Evolutionary conservation across 176 grass and related monocot species (phyloP).

Genomic region (Oryza meyeriana): DNA sequence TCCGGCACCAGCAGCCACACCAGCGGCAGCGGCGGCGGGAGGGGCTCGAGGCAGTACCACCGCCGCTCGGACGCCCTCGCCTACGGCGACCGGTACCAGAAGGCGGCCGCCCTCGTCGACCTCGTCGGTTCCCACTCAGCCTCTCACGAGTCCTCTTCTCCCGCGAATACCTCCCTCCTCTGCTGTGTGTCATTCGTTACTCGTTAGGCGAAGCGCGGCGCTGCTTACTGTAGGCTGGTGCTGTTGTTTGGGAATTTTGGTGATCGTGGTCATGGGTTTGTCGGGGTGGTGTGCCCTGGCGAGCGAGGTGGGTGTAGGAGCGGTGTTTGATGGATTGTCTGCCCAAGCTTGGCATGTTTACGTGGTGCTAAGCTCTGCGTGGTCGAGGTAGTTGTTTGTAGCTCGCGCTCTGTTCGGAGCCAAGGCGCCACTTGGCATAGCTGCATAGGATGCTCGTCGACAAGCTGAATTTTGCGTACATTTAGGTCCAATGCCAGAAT

Average conservation of each 20-base stretch:
- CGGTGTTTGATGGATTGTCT: constrained; percentile 19
- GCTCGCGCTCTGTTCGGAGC: not conserved
- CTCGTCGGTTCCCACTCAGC: constrained; percentile 47
- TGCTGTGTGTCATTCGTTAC: not conserved
- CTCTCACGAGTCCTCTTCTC: not conserved
- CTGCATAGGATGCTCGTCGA: not conserved
- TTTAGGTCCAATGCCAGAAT: not conserved
- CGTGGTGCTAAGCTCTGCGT: not conserved
- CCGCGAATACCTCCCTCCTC: not conserved
- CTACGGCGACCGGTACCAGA: constrained; percentile 86
- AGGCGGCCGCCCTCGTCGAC: constrained; percentile 95
- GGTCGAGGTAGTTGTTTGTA: not conserved
- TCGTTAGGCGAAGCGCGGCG: not conserved
- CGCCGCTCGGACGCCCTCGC: constrained; percentile 71
- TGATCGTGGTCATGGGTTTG: not conserved
- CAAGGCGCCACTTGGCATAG: not conserved
- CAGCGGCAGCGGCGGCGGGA: constrained; percentile 2
- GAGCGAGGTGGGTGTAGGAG: not conserved
- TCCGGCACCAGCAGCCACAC: not conserved
- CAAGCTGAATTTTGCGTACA: not conserved
- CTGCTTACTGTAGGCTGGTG: not conserved
- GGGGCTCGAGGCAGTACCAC: constrained; percentile 36
- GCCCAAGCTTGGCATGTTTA: not conserved
- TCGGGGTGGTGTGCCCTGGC: not conserved
- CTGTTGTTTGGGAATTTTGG: not conserved